Evolutionary conservation across 2,329 filamentous ascomycete species (phyloP).

Genomic region (Phoma sp.): DNA sequence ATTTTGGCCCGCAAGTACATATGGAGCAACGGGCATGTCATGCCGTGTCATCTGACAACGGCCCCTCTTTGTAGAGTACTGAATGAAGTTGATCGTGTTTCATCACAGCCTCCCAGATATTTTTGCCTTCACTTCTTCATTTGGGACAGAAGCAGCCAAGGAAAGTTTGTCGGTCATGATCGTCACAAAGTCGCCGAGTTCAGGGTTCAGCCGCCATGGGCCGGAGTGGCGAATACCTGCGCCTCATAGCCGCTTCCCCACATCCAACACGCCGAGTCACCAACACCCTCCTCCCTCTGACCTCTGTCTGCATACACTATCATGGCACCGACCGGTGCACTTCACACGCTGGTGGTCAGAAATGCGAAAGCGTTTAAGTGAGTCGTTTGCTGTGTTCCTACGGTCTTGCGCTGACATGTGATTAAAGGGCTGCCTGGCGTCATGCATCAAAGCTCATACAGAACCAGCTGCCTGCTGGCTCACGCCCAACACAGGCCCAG

Average conservation of each 20-base stretch:
- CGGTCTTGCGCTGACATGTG: conserved; percentile 22
- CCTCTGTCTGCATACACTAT: conserved; percentile 29
- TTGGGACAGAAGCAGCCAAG: no score
- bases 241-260: conserved; percentile 32
- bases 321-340: conserved; percentile 46
- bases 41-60: conserved; percentile 1
- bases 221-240: conserved; percentile 26
- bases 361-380: conserved; percentile 51
- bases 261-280: conserved; percentile 9
- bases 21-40: conserved; percentile 9
- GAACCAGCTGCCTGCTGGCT: conserved; percentile 51
- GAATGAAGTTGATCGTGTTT: conserved; percentile 18
- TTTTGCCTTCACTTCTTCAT: not conserved
- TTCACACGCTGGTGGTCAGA: conserved; percentile 50
- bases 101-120: not conserved
- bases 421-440: conserved; percentile 54
- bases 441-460: conserved; percentile 55
- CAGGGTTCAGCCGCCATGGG: conserved; percentile 15
- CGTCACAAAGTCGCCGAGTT: conserved; percentile 22
- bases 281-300: conserved; percentile 14
- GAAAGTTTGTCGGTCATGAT: conserved; percentile 1
- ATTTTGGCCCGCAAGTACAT: conserved; percentile 22
- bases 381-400: conserved; percentile 7
- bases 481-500: conserved; percentile 54
- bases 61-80: conserved; percentile 31